Evolutionary conservation across 129 eudicot species (phyloP).

Genomic region (Tanacetum coccineum): DNA sequence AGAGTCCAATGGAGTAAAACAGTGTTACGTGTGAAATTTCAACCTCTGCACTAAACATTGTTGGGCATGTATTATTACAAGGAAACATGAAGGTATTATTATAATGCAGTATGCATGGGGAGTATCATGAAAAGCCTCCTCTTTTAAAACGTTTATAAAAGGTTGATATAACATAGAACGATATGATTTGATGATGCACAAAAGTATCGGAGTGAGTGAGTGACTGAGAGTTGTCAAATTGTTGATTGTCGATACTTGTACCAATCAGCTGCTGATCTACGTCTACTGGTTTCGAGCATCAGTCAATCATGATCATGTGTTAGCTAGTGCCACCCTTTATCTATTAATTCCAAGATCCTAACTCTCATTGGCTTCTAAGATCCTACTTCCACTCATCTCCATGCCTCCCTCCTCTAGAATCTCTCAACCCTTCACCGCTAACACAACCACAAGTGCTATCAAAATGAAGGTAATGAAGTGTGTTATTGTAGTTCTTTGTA

Average conservation of each 20-base stretch:
- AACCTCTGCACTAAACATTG: constrained; percentile 32
- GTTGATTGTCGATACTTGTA: constrained; percentile 51
- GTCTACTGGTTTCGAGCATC: not conserved
- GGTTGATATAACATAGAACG: constrained; percentile 14
- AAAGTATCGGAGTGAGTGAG: not conserved
- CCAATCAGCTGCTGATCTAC: constrained; percentile 43
- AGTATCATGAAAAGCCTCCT: constrained; percentile 5
- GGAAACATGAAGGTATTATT: constrained; percentile 28
- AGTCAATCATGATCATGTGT: constrained; percentile 2
- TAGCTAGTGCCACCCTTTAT: not conserved
- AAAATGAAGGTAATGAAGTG: constrained; percentile 59
- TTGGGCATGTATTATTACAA: constrained; percentile 36
- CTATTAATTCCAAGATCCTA: constrained; percentile 42
- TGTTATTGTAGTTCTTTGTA: not conserved
- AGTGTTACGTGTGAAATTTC: constrained; percentile 14
- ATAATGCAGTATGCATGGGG: constrained; percentile 25
- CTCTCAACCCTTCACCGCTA: no score
- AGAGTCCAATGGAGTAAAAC: constrained; percentile 34
- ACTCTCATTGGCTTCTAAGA: constrained; percentile 61
- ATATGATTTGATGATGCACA: constrained; percentile 16
- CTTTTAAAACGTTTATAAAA: constrained; percentile 5
- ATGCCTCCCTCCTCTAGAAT: not conserved
- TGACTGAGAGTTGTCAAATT: constrained; percentile 24
- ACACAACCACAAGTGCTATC: not conserved
- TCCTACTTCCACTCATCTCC: constrained; percentile 33